Evolutionary conservation across 2,329 filamentous ascomycete genomes (phyloP), one percentile per base, ranked within the genome.

Genomic region (Metarhizium rileyi): DNA sequence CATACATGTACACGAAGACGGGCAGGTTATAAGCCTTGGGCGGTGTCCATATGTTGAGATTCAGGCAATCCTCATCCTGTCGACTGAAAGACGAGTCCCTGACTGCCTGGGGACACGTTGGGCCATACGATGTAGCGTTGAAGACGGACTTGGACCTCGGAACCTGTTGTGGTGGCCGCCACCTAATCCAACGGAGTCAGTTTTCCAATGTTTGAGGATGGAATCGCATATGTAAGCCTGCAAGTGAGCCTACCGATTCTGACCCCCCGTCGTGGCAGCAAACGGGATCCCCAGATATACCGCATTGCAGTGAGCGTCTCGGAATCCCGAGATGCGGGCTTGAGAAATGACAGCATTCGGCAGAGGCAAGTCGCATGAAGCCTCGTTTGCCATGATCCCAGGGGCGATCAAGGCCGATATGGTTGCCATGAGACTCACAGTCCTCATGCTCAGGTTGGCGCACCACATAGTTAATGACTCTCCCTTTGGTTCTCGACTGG

Each of bases 1-100:
- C 70, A 22, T 71, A 71, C 57, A 72, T 72, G 52, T 71, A 72
- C 1, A 74, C 65, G 20, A 59, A 59, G 9, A 59, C 63, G n/a
- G 64, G 62, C 8, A 64, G 52, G 28, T 59, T 52, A 20, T 59
- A 53, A 4, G 55, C 60, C 4, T 36, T 46, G 10, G 58, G 53
- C 0, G 64, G 60, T 1, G 59, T 59, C 66, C 66, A 69, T 48
- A 69, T 59, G 55, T 69, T 69, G 20, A 73, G 57, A 54, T 66
- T 72, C 55, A 74, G 52, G 47, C 71, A 74, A 26, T 74, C 69
- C 52, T 69, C 66, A 44, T 57, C 61, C 43, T 61, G 59, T 8
- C 51, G 56, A 22, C 49, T 50, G n/a, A 52, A 59, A 3, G 44
- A 33, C 12, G 30, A 2, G 9, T 33, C 16, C 5, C 30, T 10